phyloP scores from a whole-genome alignment of 2,329 filamentous ascomycete species.

The Trichophyton equinum region DNA sequence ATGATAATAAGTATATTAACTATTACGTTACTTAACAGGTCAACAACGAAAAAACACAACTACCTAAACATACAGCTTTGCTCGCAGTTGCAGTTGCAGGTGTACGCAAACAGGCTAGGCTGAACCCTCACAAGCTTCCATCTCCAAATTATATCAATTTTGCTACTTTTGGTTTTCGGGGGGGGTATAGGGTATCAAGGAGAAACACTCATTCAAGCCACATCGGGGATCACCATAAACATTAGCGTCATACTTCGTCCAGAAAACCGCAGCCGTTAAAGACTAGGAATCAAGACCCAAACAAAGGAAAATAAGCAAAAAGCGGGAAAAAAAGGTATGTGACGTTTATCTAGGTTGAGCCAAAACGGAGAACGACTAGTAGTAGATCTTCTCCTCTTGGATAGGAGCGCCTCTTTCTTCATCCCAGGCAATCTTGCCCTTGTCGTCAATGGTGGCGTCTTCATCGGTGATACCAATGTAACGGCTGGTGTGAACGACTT shows the following conservation, averaged over 20 bases:
- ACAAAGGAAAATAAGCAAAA: neutral
- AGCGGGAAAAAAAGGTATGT: too few species aligned
- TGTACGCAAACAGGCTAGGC: neutral
- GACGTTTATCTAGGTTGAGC: neutral
- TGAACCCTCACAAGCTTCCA: neutral
- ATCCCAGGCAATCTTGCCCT: slow-evolving; percentile 53
- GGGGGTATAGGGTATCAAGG: slow-evolving; percentile 1
- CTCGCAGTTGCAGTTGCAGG: neutral
- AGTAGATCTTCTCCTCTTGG: slow-evolving; percentile 45
- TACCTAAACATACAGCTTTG: neutral
- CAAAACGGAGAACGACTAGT: slow-evolving; percentile 23
- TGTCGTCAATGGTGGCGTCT: slow-evolving; percentile 56
- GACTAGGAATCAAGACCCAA: neutral
- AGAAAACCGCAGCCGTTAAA: neutral
- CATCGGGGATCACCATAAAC: neutral
- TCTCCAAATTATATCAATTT: neutral
- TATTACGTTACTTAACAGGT: neutral
- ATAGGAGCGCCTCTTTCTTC: slow-evolving; percentile 44
- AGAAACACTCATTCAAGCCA: neutral
- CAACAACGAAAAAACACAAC: neutral
- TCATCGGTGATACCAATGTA: slow-evolving; percentile 72
- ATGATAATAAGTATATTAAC: slow-evolving; percentile 1
- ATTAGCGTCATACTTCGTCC: neutral
- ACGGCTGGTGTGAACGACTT: slow-evolving; percentile 57
- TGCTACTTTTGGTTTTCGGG: neutral